These are phyloP conservation scores for Phtheirospermum japonicum DNA, from an alignment of 257 asterid species.

Conservation along the genomic window DNA sequence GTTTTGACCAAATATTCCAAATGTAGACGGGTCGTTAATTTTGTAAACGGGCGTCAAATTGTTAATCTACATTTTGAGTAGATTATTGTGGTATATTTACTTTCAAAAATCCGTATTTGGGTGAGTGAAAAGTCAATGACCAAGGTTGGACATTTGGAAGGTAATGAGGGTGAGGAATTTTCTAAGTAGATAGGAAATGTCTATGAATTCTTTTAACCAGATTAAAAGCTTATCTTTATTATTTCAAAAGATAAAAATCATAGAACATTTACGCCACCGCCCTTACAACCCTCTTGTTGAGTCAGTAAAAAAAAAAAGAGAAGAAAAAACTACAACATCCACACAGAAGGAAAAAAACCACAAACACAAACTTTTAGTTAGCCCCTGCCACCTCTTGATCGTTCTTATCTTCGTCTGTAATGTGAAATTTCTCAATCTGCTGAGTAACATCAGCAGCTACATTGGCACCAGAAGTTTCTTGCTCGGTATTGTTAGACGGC, in stretches of 20 bases:
- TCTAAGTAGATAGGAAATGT: no score
- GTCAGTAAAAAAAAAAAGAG: slow-evolving; percentile 21
- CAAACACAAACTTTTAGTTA: slow-evolving; percentile 24
- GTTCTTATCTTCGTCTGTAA: slow-evolving; percentile 34
- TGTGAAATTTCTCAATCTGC: slow-evolving; percentile 51
- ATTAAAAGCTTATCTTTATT: slow-evolving; percentile 18
- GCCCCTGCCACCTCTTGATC: slow-evolving; percentile 32
- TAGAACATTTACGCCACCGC: slow-evolving; percentile 23
- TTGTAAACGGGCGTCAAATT: no score
- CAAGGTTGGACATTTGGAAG: no score
- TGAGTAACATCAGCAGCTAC: slow-evolving; percentile 49
- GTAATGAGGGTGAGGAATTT: no score
- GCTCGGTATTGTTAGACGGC: slow-evolving; percentile 49
- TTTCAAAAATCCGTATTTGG: no score
- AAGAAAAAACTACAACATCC: slow-evolving; percentile 24
- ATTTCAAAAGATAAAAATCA: slow-evolving; percentile 28
- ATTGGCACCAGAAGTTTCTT: slow-evolving; percentile 37
- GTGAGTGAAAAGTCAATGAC: no score
- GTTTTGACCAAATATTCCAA: no score
- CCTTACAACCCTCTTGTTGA: slow-evolving; percentile 27
- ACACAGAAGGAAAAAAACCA: not conserved
- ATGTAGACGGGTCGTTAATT: no score
- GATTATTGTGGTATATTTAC: no score
- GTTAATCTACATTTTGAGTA: no score
- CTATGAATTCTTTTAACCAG: no score